Evolutionary conservation across 2,329 filamentous ascomycete genomes (phyloP).

Genomic region (Tolypocladium pustulatum): DNA sequence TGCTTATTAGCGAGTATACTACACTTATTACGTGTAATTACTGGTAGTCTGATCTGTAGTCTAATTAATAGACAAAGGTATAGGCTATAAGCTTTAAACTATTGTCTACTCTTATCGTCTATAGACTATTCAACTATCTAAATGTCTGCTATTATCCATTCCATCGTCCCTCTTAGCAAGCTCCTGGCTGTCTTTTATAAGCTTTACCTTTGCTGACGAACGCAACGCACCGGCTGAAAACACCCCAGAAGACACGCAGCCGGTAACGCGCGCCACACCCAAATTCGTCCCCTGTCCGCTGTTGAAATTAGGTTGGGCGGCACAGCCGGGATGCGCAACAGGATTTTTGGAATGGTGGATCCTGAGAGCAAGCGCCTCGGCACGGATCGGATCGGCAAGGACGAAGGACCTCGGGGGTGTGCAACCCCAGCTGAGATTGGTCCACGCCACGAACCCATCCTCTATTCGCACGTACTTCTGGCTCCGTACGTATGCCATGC

Average conservation of each 20-base stretch:
- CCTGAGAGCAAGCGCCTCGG: neutral
- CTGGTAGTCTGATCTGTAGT: too few species aligned
- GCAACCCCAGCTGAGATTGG: neutral
- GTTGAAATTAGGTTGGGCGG: conserved; percentile 1
- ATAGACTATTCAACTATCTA: too few species aligned
- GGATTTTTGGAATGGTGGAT: neutral
- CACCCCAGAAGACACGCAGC: neutral
- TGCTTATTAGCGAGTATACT: too few species aligned
- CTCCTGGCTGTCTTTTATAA: neutral
- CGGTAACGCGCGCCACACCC: neutral
- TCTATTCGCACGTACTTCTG: neutral
- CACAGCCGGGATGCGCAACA: neutral
- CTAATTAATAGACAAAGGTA: too few species aligned
- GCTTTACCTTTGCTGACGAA: neutral
- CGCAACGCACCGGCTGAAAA: neutral
- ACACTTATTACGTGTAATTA: too few species aligned
- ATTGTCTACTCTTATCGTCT: too few species aligned
- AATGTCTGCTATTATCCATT: too few species aligned
- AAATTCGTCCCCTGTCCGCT: neutral
- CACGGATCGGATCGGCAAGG: neutral
- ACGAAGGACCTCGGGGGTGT: neutral
- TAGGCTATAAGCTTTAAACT: too few species aligned
- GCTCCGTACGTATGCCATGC: too few species aligned
- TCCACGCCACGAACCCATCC: neutral
- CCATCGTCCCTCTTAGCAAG: too few species aligned